Conservation (phyloP, 2,329 filamentous ascomycete genomes). For the Fusarium graminum region DNA sequence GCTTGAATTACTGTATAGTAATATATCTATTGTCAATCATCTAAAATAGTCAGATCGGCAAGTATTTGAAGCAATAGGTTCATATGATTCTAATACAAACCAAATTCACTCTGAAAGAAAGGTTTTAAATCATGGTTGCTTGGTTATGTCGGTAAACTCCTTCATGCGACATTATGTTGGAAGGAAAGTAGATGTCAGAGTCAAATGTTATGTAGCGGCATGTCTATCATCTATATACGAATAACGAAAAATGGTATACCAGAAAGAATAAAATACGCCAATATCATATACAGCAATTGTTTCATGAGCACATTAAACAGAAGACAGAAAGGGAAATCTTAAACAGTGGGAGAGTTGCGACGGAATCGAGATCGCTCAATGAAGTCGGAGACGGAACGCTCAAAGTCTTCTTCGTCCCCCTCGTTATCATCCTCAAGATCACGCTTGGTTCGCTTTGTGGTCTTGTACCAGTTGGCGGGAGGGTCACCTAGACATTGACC, state of each 20-base stretch:
- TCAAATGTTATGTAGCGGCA: conserved; percentile 1
- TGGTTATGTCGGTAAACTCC: no score
- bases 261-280: conserved; percentile 11
- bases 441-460: conserved; percentile 34
- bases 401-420: conserved; percentile 19
- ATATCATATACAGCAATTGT: conserved; percentile 20
- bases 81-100: no score
- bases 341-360: conserved; percentile 12
- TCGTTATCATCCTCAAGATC: conserved; percentile 16
- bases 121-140: no score
- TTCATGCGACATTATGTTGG: neutral
- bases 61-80: no score
- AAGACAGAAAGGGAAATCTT: conserved; percentile 5
- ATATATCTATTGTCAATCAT: no score
- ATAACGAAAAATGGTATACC: conserved; percentile 18
- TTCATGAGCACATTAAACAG: conserved; percentile 20
- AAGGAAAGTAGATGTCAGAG: conserved; percentile 7
- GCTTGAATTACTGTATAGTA: no score
- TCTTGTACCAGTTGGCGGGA: conserved; percentile 34
- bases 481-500: conserved; percentile 45
- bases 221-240: conserved; percentile 30
- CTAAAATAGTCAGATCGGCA: no score
- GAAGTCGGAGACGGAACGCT: conserved; percentile 24
- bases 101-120: no score
- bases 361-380: conserved; percentile 36